Evolutionary conservation across 306 rosid genomes (phyloP), one percentile per base, ranked within the genome.

Genomic region (Argentina anserina): DNA sequence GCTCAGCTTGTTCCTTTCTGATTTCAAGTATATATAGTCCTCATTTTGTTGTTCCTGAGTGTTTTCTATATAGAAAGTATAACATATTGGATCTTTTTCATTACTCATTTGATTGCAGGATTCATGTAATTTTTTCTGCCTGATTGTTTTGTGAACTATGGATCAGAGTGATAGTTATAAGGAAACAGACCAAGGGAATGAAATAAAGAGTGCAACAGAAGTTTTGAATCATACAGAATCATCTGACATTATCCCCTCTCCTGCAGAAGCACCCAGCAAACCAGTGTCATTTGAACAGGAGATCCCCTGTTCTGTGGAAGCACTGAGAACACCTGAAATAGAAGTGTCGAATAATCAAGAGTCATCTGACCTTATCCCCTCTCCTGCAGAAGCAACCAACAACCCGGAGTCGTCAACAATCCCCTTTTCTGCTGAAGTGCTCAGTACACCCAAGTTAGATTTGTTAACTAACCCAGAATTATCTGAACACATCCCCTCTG

Each of bases 151-250:
- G 33, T 73, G 31, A 47, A 69, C 65, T 26, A 78, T 84, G 83
- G 85, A 79, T 71, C 85, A 79, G 67, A 84, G 73, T 73, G 89
- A 74, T 52, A 53, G 46, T 59, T 72, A 67, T 67, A 34, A 49
- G 37, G 79, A 62, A 58, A 67, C 55, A 64, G 65, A 40, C 67
- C 63, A 50, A 64, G 77, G 76, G 66, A 66, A 61, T 61, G 65
- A 73, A 42, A 56, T 70, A 42, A 78, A 69, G 58, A 80, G 75
- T 78, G 68, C 70, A 46, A 61, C 77, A 50, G 73, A 66, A 70
- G 71, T 14, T 25, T 25, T 74, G 39, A 47, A 36, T 23, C 63
- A 36, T 37, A 6, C 65, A 75, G 79, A 36, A 8, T 40, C 72
- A 6, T 33, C 61, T 53, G 42, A 53, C 58, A 9, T 15, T 3